Base-by-base conservation (phyloP, 2,329 filamentous ascomycete species). In the Sodiomyces alkalinus region DNA sequence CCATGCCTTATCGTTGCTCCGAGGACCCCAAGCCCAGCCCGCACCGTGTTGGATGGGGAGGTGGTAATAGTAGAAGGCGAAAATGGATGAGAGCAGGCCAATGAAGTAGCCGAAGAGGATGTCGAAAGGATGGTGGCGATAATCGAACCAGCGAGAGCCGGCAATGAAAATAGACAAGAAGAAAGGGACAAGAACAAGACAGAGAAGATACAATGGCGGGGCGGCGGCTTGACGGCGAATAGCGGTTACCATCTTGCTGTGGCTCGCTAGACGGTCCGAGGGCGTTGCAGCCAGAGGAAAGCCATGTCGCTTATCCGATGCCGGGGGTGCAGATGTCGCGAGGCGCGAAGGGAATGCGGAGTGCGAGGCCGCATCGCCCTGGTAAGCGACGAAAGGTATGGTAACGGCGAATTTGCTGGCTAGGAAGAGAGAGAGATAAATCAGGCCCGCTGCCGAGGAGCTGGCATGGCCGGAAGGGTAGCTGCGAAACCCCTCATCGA, bases 111-210 rank as follows among this genome's bases (percentile, higher is more conserved):
- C 87, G 37, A 80, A 82, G 3, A 94, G 55, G 39, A 94, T 80
- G 39, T 96, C 87, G 48, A 93, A 87, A n/a, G 77, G 85, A 48
- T 87, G 80, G 51, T 96, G 87, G 21, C 81, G 74, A 56, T 77
- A 92, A 50, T 94, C 77, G 34, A 77, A 85, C 68, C 78, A 96
- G 8, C 87, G 78, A 2, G 82, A 87, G 17, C 75, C 71, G n/a
- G 77, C 66, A 36, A 94, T 79, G 55, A 85, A 93, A 37, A 85
- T 68, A 5, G 85, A 78, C 2, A 70, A 58, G 32, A 74, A 77
- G 38, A 85, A 68, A 3, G 86, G 86, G 2, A 81, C 52, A 12
- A 83, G 58, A 3, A 73, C 65, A 19, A 87, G 49, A 24, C 76
- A 56, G 9, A 92, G 62, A 3, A 90, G 72, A 45, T 83, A 87